Base-by-base conservation (phyloP, 192 early-diverging fungal species). In the Gryganskiella cystojenkinii region DNA sequence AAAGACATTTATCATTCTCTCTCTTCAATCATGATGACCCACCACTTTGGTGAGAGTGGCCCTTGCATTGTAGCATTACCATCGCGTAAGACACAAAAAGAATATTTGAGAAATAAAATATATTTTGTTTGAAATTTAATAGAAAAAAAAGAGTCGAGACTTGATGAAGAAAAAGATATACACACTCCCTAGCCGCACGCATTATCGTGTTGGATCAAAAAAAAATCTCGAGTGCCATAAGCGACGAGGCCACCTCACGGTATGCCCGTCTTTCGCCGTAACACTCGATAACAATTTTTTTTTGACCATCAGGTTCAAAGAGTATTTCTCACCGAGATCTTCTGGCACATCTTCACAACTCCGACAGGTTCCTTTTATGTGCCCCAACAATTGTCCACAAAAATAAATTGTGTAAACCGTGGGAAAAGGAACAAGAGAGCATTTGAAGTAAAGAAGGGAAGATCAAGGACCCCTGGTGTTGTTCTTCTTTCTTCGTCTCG, bases 401-500 rank as follows among this genome's bases (percentile, higher is more conserved):
- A 49, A 1, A 25, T 45, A 65, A 49, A 47, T 4, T 56, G 45
- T 33, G 42, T 40, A 42, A 56, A 31, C 20, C 10, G 30, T 56
- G 22, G 17, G 40, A 44, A 33, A 44, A 27, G 45, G 34, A 51
- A 28, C 50, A 80, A 63, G 62, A 61, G 67, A 67, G 30, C 31
- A 40, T 35, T 10, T 27, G 31, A 64, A 66, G 43, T 20, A 37
- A 67, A 57, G 6, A 65, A 61, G 51, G 61, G 73, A 76, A 81
- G 63, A 81, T 59, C 69, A 78, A 76, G 82, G 79, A 83, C 82
- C 82, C 82, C 82, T 69, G 80, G 82, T 78, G 82, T 75, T 66
- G 45, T 67, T 69, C 54, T 62, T 61, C 37, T 56, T 61, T 67
- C 58, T 52, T 61, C 61, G 61, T 65, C 62, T 65, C 46, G 33